phyloP scores from a whole-genome alignment of 2,329 filamentous ascomycete species.

The Cucurbitaria berberidis region DNA sequence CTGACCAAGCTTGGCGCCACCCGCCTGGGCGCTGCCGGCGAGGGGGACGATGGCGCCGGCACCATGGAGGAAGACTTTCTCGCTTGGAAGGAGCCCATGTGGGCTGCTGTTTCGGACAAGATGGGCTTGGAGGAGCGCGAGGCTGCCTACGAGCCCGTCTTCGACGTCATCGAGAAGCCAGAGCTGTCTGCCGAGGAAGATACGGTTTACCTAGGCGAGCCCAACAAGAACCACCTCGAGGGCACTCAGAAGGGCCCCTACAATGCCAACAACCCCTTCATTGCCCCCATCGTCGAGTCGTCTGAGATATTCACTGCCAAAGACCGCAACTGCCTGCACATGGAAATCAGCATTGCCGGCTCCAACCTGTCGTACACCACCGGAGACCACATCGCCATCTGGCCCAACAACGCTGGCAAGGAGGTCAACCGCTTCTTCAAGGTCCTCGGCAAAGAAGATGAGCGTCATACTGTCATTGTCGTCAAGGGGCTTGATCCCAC shows the following conservation, averaged over 20 bases:
- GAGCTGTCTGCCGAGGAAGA: conserved; percentile 75
- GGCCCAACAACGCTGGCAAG: conserved; percentile 92
- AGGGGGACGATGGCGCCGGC: conserved; percentile 96
- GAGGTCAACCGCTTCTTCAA: conserved; percentile 91
- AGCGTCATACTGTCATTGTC: conserved; percentile 81
- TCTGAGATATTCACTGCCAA: conserved; percentile 86
- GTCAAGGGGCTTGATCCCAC: conserved; percentile 94
- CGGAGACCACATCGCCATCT: conserved; percentile 95
- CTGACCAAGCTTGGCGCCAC: conserved; percentile 82
- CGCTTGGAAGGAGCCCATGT: conserved; percentile 99
- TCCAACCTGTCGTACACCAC: conserved; percentile 94
- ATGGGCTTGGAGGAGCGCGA: conserved; percentile 95
- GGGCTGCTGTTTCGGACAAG: conserved; percentile 79
- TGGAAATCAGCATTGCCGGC: conserved; percentile 89
- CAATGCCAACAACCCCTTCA: conserved; percentile 96
- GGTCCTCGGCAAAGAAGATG: conserved; percentile 75
- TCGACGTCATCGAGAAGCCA: conserved; percentile 78
- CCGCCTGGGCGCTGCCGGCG: conserved; percentile 85
- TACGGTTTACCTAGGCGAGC: conserved; percentile 92
- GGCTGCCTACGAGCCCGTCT: conserved; percentile 92
- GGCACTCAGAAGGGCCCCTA: conserved; percentile 83
- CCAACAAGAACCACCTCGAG: conserved; percentile 94
- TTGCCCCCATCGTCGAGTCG: conserved; percentile 92
- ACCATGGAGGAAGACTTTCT: conserved; percentile 99
- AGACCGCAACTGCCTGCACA: conserved; percentile 92